phyloP scores from a whole-genome alignment of 345 rosid species.

The Arabidopsis thaliana region TAIR10.1 NC_003076.8:16011501-16012000 shows the following conservation, averaged over 20 bases:
- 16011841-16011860: conserved; percentile 49
- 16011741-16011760: conserved; percentile 54
- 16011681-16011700: conserved; percentile 47
- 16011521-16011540: background rate
- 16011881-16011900: conserved; percentile 51
- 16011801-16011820: conserved; percentile 40
- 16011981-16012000: conserved; percentile 57
- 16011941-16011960: conserved; percentile 59
- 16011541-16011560: conserved; percentile 37
- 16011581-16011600: conserved; percentile 53
- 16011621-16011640: conserved; percentile 48
- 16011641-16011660: conserved; percentile 44
- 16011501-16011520: conserved; percentile 19
- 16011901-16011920: conserved; percentile 35
- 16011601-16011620: conserved; percentile 50
- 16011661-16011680: conserved; percentile 53
- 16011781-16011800: conserved; percentile 49
- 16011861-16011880: conserved; percentile 48
- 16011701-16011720: conserved; percentile 56
- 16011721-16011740: conserved; percentile 57
- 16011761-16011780: conserved; percentile 54
- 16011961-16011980: conserved; percentile 50
- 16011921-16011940: conserved; percentile 47
- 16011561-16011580: conserved; percentile 51
- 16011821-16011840: conserved; percentile 47